phyloP scores from a whole-genome alignment of 257 asterid genomes.

The Catharanthus roseus region DNA sequence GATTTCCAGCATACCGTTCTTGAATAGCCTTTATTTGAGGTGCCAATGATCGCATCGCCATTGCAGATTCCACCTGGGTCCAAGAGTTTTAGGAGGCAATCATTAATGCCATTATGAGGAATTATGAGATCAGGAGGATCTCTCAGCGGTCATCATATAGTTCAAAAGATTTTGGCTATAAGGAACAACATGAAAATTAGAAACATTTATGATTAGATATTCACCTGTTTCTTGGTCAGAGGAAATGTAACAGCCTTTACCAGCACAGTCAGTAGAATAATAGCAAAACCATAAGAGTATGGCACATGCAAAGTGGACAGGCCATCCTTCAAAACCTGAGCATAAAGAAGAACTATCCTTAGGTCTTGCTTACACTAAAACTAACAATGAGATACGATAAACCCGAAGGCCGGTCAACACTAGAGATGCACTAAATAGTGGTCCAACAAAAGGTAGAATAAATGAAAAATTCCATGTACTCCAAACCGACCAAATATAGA shows the following conservation, averaged over 20 bases:
- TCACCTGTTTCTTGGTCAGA: constrained; percentile 91
- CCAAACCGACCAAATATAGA: background rate
- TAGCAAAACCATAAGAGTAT: constrained; percentile 93
- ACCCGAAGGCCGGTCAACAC: no score
- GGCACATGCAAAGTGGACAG: constrained; percentile 84
- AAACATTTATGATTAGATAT: background rate
- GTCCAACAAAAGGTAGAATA: no score
- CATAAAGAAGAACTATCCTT: constrained; percentile 12
- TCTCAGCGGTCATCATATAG: background rate
- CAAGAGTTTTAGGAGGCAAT: constrained; percentile 16
- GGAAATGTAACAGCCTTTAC: constrained; percentile 96
- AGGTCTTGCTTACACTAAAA: background rate
- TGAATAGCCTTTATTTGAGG: constrained; percentile 99
- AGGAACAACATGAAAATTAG: no score
- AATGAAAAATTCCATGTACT: no score
- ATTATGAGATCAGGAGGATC: background rate
- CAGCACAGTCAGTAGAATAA: constrained; percentile 76
- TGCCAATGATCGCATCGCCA: constrained; percentile 92
- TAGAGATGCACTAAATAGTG: no score
- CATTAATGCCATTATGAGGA: background rate
- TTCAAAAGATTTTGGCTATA: background rate
- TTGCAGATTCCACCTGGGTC: constrained; percentile 85
- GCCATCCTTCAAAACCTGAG: constrained; percentile 92
- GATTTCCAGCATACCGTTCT: constrained; percentile 95
- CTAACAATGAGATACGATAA: background rate